Evolutionary conservation across 1,284 basidiomycete genomes (phyloP).

Genomic region (Boletellus deceptivus): DNA sequence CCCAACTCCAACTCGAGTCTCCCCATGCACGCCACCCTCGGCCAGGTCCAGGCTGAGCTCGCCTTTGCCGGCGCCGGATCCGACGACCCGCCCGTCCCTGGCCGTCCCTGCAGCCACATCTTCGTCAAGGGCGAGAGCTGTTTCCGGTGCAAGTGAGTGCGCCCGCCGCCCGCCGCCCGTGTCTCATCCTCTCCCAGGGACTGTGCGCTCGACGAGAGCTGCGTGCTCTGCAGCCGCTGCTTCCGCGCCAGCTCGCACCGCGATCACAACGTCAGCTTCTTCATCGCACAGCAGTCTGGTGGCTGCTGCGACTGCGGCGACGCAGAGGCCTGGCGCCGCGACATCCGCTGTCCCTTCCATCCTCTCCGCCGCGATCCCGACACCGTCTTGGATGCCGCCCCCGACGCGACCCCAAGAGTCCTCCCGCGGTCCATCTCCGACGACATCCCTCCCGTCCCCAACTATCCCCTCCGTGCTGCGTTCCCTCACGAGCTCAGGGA

Average conservation of each 20-base stretch:
- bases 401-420: constrained; percentile 36
- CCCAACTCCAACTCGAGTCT: constrained; percentile 59
- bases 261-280: constrained; percentile 88
- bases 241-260: constrained; percentile 83
- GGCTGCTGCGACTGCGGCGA: constrained; percentile 95
- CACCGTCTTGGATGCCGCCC: constrained; percentile 9
- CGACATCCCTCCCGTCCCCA: constrained; percentile 55
- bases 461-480: constrained; percentile 55
- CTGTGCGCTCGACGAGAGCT: constrained; percentile 85
- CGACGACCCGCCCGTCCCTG: constrained; percentile 57
- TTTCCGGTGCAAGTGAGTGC: constrained; percentile 85
- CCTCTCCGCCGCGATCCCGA: constrained; percentile 33
- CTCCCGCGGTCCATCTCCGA: constrained; percentile 36
- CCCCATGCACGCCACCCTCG: constrained; percentile 58
- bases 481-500: constrained; percentile 68
- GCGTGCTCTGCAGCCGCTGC: constrained; percentile 84
- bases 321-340: constrained; percentile 75
- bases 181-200: constrained; percentile 52
- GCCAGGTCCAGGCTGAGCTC: constrained; percentile 61
- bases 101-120: constrained; percentile 71
- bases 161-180: not conserved
- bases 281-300: constrained; percentile 85
- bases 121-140: constrained; percentile 85
- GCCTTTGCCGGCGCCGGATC: constrained; percentile 55
- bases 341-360: constrained; percentile 73